Conservation (phyloP, 2,329 filamentous ascomycete genomes). For the Colletotrichum viniferum region DNA sequence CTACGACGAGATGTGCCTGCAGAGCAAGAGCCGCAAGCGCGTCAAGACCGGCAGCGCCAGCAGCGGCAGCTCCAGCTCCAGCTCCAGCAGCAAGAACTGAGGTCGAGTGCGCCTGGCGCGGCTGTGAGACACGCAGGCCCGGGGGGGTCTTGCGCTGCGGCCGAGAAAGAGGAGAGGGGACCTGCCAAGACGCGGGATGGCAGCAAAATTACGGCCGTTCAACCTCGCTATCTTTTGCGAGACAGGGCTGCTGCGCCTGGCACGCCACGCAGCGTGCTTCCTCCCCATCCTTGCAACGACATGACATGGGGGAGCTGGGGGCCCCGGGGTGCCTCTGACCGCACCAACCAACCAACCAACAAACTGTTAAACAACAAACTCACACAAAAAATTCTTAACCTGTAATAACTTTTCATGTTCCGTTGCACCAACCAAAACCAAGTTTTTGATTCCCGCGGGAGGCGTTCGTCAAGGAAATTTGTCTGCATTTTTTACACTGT, state of each 20-base stretch:
- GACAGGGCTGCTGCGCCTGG: neutral
- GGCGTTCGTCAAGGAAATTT: slow-evolving; percentile 6
- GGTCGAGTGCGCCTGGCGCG: neutral
- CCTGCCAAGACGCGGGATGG: neutral
- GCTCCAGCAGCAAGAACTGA: slow-evolving; percentile 15
- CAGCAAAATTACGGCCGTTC: neutral
- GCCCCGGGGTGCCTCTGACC: neutral
- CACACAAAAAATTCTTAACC: neutral
- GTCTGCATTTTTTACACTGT: neutral
- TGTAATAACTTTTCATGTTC: slow-evolving; percentile 17
- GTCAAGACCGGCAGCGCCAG: slow-evolving; percentile 15
- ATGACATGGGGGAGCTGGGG: neutral
- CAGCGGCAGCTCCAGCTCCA: slow-evolving; percentile 4
- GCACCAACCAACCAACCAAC: neutral
- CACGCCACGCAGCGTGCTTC: neutral
- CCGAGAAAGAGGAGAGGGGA: slow-evolving; percentile 16
- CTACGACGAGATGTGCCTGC: slow-evolving; percentile 23
- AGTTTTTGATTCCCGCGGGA: neutral
- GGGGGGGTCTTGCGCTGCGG: neutral
- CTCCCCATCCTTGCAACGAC: neutral
- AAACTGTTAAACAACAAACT: neutral
- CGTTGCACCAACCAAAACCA: neutral
- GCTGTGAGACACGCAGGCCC: slow-evolving; percentile 2
- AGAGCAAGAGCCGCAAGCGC: slow-evolving; percentile 24
- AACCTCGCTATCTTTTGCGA: neutral